Evolutionary conservation across 169 alveolate species (phyloP), one percentile per base, ranked within the genome.

Genomic region (Cardiosporidium cionae): DNA sequence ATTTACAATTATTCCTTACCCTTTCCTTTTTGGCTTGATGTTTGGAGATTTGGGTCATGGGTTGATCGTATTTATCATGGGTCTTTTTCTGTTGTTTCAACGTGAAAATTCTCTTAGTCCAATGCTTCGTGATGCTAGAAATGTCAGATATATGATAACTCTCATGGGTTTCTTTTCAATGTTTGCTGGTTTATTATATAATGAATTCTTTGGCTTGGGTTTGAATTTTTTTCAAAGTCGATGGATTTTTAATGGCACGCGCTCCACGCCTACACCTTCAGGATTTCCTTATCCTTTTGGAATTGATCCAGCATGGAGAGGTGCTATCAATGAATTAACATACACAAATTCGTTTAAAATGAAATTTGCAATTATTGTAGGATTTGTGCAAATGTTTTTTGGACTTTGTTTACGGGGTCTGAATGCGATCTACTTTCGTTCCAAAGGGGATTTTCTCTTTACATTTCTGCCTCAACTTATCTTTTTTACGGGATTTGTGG

Each of bases 1-100:
- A 27, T 93, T 96, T 69, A 94, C 99, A n/a, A 86, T 92, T 25
- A 93, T 97, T 52, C 93, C 99, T 2, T 97, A 97, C 85, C 99
- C 99, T 9, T 98, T 98, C 89, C 84, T 97, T 70, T 98, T 97
- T 86, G 99, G 99, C 7, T 93, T 98, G 33, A 98, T 98, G 99
- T 98, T 95, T 79, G 99, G 99, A 0, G 99, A 98, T 84, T 90
- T 98, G 22, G 99, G 99, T 2, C 99, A 98, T 84, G 99, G 99
- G 4, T 79, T 91, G 70, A 94, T 33, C 82, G 76, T 84, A 66
- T 65, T 84, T 74, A 70, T 76, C 85, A 7, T 89, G 83, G 87
- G 74, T 6, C 32, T 76, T 44, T 16, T 52, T 70, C 27, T 6
- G 54, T 76, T 3, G 0, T 70, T 31, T 23, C 32, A 6, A 32